Conservation (phyloP, 139 green algal species). For the Haematococcus sp. region DNA sequence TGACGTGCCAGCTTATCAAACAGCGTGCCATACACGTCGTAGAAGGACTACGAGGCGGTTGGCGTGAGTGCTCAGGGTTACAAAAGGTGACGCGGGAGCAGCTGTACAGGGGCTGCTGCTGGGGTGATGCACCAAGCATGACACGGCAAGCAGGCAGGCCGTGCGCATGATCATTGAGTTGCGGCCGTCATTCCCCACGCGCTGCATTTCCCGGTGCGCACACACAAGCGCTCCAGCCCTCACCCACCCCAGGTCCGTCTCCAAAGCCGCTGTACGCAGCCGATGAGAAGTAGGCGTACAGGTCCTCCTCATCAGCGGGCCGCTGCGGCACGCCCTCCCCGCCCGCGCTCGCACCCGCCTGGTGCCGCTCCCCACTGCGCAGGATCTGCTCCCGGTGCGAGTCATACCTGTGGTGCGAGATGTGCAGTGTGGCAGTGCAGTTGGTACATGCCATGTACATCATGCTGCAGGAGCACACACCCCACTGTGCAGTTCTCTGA, state of each 20-base stretch:
- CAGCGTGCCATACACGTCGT: conserved; percentile 79
- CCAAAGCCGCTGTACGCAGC: conserved; percentile 81
- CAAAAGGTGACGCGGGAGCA: too few relatives aligned
- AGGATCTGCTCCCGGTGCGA: conserved; percentile 86
- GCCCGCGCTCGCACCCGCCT: conserved; percentile 58
- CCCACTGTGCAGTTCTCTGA: not conserved
- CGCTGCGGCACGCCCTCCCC: conserved; percentile 18
- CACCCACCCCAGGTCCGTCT: conserved; percentile 62
- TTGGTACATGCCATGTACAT: not conserved
- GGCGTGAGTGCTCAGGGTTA: too few relatives aligned
- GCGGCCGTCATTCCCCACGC: not conserved
- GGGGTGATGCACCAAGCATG: too few relatives aligned
- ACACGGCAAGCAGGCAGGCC: too few relatives aligned
- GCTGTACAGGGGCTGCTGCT: too few relatives aligned
- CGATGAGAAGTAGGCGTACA: conserved; percentile 81
- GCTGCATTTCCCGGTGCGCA: not conserved
- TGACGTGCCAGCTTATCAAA: conserved; percentile 74
- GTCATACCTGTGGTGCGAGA: conserved; percentile 78
- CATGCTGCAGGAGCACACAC: not conserved
- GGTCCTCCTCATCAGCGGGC: conserved; percentile 74
- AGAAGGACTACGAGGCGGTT: conserved; percentile 75
- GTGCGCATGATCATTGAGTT: not conserved
- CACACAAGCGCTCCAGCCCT: not conserved
- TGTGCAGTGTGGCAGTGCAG: not conserved
- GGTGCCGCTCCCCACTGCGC: conserved; percentile 62